A percentile compares a stretch with the other conserved stretches of the same genome.
Conservation (phyloP, 1,284 basidiomycete species). For the Apiotrichum siamense region DNA sequence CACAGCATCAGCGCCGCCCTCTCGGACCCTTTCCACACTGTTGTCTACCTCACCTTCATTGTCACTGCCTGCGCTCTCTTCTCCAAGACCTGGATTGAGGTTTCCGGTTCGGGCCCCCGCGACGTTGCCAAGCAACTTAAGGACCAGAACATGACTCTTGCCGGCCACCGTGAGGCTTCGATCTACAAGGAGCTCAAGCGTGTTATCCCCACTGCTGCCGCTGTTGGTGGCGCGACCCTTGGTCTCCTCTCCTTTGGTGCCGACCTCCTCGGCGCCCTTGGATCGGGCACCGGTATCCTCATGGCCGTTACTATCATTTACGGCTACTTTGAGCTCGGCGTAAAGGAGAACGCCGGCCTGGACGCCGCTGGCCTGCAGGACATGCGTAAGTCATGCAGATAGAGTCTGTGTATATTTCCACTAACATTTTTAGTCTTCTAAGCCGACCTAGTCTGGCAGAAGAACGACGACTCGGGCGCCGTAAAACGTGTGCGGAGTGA, state of each 20-base stretch:
- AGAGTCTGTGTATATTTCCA: no score
- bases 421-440: not conserved
- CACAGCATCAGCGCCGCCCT: conserved; percentile 82
- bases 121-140: conserved; percentile 98
- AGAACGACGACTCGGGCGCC: no score
- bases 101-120: conserved; percentile 88
- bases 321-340: conserved; percentile 58
- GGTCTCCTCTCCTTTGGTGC: conserved; percentile 89
- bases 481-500: no score
- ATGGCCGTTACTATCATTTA: conserved; percentile 98
- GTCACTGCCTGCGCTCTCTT: conserved; percentile 91
- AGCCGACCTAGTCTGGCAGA: not conserved
- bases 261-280: conserved; percentile 94
- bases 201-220: conserved; percentile 94
- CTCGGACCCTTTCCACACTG: conserved; percentile 88
- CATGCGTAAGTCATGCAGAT: conserved; percentile 20
- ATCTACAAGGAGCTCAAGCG: conserved; percentile 99
- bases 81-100: conserved; percentile 99
- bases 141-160: conserved; percentile 98
- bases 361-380: conserved; percentile 50
- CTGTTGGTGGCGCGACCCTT: conserved; percentile 92
- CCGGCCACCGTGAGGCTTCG: conserved; percentile 89
- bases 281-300: conserved; percentile 93
- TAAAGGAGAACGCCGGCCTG: conserved; percentile 51
- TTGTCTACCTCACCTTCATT: conserved; percentile 88